Evolutionary conservation across 1,284 basidiomycete species (phyloP).

Genomic region (Tetrapyrgos nigripes): DNA sequence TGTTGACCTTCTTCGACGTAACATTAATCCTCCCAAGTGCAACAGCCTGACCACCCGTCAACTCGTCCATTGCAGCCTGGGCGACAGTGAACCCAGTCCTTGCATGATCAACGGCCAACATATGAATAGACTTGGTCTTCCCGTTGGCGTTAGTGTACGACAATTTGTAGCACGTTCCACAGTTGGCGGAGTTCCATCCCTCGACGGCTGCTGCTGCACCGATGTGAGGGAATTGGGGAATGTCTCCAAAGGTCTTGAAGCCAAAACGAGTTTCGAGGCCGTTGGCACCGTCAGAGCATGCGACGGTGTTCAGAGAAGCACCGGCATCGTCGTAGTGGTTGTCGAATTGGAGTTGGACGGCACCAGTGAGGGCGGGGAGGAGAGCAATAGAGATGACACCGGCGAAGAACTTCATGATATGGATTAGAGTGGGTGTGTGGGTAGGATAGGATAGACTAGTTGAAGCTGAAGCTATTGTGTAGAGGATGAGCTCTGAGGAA

Average conservation of each 20-base stretch:
- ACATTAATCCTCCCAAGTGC: conserved; percentile 37
- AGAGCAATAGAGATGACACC: conserved; percentile 25
- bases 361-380: conserved; percentile 23
- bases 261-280: conserved; percentile 46
- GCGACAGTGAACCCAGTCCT: conserved; percentile 46
- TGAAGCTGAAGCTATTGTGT: neutral
- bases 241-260: conserved; percentile 50
- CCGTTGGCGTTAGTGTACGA: conserved; percentile 34
- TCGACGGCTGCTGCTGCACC: conserved; percentile 48
- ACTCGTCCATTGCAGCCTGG: conserved; percentile 38
- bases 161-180: conserved; percentile 54
- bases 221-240: conserved; percentile 56
- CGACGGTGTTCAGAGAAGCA: conserved; percentile 40
- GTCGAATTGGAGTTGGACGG: conserved; percentile 45
- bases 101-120: conserved; percentile 49
- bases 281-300: conserved; percentile 55
- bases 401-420: conserved; percentile 24
- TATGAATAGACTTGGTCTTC: conserved; percentile 35
- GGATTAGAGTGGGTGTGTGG: neutral
- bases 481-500: neutral
- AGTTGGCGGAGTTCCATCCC: conserved; percentile 46
- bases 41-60: conserved; percentile 37
- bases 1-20: conserved; percentile 30
- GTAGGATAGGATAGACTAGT: too few species aligned
- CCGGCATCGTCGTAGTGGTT: conserved; percentile 45